These are phyloP conservation scores for Ceratobasidium sp. DNA, from an alignment of 1,284 basidiomycete species.

Conservation along the genomic window DNA sequence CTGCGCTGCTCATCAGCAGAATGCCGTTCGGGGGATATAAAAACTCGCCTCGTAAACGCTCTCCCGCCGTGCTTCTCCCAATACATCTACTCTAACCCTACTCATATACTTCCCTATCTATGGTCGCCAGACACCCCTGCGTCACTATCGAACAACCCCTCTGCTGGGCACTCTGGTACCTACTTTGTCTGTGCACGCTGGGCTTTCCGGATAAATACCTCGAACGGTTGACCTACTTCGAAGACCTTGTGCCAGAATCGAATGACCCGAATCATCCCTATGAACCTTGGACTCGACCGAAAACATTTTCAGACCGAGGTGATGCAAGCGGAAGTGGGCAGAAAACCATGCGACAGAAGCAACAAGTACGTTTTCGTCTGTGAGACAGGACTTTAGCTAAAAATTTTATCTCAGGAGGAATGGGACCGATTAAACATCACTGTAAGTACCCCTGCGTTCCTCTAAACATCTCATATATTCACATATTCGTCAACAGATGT, in stretches of 20 bases:
- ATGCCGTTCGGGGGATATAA: no score
- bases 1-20: no score
- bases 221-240: slow-evolving; percentile 9
- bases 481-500: background rate
- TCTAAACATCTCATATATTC: background rate
- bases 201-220: slow-evolving; percentile 34
- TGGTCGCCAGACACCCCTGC: no score
- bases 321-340: background rate
- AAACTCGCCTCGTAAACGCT: no score
- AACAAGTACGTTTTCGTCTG: slow-evolving; percentile 3
- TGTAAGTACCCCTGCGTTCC: background rate
- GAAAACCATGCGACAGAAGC: slow-evolving; percentile 37
- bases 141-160: background rate
- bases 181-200: background rate
- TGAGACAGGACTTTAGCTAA: background rate
- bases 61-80: no score
- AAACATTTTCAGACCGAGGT: slow-evolving; percentile 26
- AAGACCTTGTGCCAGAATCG: background rate
- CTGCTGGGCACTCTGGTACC: background rate
- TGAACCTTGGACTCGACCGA: background rate
- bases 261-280: background rate
- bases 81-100: no score
- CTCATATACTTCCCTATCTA: no score
- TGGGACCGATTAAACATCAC: slow-evolving; percentile 29
- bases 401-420: background rate